A percentile compares a stretch with the other conserved stretches of the same genome.
These are phyloP conservation scores for Candida boidinii DNA, from an alignment of 805 yeast genomes.

Conservation along the genomic window DNA sequence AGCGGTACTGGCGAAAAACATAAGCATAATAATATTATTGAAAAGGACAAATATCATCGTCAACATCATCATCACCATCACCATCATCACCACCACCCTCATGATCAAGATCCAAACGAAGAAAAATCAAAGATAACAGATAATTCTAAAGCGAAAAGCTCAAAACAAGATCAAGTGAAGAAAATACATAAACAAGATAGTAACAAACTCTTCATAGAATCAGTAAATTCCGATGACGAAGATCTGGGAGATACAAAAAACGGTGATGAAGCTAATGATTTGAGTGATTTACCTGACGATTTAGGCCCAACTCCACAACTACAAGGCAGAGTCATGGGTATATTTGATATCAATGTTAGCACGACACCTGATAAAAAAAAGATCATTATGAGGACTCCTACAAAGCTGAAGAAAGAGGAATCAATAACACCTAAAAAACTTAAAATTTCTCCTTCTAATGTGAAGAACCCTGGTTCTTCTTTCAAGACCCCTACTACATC, in stretches of 20 bases:
- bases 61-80: no score
- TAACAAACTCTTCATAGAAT: not conserved
- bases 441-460: not conserved
- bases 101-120: constrained; percentile 12
- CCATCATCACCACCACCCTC: no score
- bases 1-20: not conserved
- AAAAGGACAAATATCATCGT: no score
- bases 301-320: constrained; percentile 87
- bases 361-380: constrained; percentile 11
- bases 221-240: constrained; percentile 3
- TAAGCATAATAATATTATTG: no score
- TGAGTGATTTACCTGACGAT: constrained; percentile 28
- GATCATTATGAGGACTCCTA: constrained; percentile 1
- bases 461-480: constrained; percentile 2
- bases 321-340: constrained; percentile 64
- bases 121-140: constrained; percentile 1
- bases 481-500: constrained; percentile 23
- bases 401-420: no score
- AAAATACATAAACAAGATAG: not conserved
- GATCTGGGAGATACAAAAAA: constrained; percentile 6
- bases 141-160: constrained; percentile 1
- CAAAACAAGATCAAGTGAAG: not conserved
- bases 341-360: constrained; percentile 45
- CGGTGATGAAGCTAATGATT: constrained; percentile 7
- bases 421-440: constrained; percentile 3